Percentiles rank a stretch among this genome's conserved stretches.
Conservation (phyloP, 2,329 filamentous ascomycete genomes). For the Colletotrichum sp. region DNA sequence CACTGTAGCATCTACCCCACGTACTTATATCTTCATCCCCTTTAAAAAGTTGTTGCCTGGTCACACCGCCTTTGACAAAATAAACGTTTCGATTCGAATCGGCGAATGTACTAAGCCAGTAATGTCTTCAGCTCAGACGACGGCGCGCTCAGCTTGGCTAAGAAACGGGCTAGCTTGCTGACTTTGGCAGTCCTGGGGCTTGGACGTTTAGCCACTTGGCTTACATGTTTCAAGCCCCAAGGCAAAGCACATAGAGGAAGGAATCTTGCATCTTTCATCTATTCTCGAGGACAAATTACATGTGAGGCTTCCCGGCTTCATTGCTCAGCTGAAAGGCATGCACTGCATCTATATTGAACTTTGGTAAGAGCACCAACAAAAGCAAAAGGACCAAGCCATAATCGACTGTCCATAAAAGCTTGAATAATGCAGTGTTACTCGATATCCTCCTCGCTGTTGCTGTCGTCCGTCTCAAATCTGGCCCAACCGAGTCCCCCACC, state of each 20-base stretch:
- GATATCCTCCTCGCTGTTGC: not conserved
- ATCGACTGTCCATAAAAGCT: not conserved
- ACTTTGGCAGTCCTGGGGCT: not conserved
- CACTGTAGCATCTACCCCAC: not conserved
- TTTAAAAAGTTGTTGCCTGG: not conserved
- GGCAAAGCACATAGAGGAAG: not conserved
- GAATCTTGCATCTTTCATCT: not conserved
- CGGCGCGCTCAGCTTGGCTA: not conserved
- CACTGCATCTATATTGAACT: accelerated
- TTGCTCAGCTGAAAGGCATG: not conserved
- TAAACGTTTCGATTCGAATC: not conserved
- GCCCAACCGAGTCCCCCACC: not conserved
- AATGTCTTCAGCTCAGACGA: not conserved
- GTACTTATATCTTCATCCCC: not conserved
- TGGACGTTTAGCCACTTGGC: not conserved
- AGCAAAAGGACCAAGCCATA: not conserved
- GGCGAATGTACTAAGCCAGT: not conserved
- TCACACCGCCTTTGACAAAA: not conserved
- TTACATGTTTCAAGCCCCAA: not conserved
- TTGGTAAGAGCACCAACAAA: not conserved
- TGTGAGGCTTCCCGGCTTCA: accelerated
- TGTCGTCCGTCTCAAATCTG: too few species aligned
- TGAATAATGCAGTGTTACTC: not conserved
- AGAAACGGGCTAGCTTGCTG: not conserved
- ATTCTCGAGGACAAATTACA: not conserved